Conservation (phyloP, 2,329 filamentous ascomycete species). For the Claviceps africana region DNA sequence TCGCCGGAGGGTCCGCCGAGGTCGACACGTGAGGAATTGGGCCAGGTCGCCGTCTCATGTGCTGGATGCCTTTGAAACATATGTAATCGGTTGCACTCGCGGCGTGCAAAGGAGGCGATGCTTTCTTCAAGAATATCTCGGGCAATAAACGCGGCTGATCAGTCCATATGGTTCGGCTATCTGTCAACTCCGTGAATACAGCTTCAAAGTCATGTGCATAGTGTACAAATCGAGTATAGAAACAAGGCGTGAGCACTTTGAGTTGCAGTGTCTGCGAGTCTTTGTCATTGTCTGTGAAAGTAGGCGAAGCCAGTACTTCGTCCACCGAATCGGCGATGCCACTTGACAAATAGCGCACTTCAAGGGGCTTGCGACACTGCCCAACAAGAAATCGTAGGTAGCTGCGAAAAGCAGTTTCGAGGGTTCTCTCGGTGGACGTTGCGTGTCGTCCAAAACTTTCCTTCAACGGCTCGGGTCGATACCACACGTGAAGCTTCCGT, state of each 20-base stretch:
- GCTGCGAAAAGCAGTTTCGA: constrained; percentile 33
- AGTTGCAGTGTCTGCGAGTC: constrained; percentile 33
- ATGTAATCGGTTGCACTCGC: constrained; percentile 23
- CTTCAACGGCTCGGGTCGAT: constrained; percentile 45
- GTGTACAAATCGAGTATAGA: constrained; percentile 52
- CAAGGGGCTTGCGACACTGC: constrained; percentile 27
- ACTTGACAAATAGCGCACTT: constrained; percentile 39
- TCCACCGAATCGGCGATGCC: constrained; percentile 26
- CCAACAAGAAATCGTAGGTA: constrained; percentile 38
- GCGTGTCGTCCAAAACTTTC: constrained; percentile 41
- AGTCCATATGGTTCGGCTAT: constrained; percentile 44
- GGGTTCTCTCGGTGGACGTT: constrained; percentile 30
- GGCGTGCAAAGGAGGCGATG: constrained; percentile 20
- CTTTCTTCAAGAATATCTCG: constrained; percentile 28
- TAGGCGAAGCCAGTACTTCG: constrained; percentile 24
- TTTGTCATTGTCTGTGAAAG: constrained; percentile 9
- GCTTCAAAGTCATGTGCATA: constrained; percentile 50
- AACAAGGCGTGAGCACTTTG: constrained; percentile 46
- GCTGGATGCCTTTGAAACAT: constrained; percentile 30
- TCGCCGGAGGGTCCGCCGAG: constrained; percentile 17
- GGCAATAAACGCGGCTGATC: constrained; percentile 39
- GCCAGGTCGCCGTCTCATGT: constrained; percentile 27
- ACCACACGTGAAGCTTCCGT: constrained; percentile 48
- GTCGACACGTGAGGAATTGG: constrained; percentile 27
- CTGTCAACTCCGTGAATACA: constrained; percentile 44